A percentile compares a stretch with the other conserved stretches of the same genome.
These are phyloP conservation scores for Colletotrichum sp. DNA, from an alignment of 2,329 filamentous ascomycete species.

Conservation along the genomic window DNA sequence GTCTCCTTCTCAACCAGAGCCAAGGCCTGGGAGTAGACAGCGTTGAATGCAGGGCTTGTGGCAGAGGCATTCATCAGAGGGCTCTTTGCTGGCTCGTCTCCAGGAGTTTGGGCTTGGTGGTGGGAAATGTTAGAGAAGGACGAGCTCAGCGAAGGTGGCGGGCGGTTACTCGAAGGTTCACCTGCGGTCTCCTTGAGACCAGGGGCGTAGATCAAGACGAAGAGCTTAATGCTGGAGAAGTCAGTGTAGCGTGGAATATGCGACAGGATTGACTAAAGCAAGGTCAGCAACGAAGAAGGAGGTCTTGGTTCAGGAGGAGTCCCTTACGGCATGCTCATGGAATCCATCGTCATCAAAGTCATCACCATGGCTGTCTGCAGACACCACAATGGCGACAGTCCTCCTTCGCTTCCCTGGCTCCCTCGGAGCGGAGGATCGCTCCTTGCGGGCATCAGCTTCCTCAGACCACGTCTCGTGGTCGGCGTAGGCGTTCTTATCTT, in stretches of 20 bases:
- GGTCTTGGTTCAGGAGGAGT: slow-evolving; percentile 21
- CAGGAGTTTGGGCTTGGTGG: slow-evolving; percentile 72
- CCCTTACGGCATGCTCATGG: slow-evolving; percentile 83
- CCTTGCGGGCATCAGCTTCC: slow-evolving; percentile 75
- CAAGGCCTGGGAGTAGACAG: slow-evolving; percentile 80
- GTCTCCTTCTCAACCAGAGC: slow-evolving; percentile 81
- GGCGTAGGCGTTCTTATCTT: slow-evolving; percentile 78
- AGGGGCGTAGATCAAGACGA: slow-evolving; percentile 89
- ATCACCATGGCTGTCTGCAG: slow-evolving; percentile 71
- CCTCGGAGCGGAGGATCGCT: slow-evolving; percentile 41
- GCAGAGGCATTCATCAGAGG: slow-evolving; percentile 55
- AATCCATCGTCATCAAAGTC: slow-evolving; percentile 63
- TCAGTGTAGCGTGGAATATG: slow-evolving; percentile 83
- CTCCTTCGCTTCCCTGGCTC: slow-evolving; percentile 61
- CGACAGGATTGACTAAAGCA: slow-evolving; percentile 77
- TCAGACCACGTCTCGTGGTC: slow-evolving; percentile 94
- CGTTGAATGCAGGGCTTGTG: slow-evolving; percentile 71
- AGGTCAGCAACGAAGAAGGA: slow-evolving; percentile 1
- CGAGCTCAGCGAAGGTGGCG: slow-evolving; percentile 71
- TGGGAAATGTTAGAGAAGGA: slow-evolving; percentile 88
- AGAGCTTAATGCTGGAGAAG: slow-evolving; percentile 75
- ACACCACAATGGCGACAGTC: slow-evolving; percentile 88
- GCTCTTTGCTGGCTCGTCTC: slow-evolving; percentile 64
- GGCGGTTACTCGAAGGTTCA: slow-evolving; percentile 60
- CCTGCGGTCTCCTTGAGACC: slow-evolving; percentile 71